Base-by-base conservation (phyloP, 2,329 filamentous ascomycete species). In the Biscogniauxia marginata region DNA sequence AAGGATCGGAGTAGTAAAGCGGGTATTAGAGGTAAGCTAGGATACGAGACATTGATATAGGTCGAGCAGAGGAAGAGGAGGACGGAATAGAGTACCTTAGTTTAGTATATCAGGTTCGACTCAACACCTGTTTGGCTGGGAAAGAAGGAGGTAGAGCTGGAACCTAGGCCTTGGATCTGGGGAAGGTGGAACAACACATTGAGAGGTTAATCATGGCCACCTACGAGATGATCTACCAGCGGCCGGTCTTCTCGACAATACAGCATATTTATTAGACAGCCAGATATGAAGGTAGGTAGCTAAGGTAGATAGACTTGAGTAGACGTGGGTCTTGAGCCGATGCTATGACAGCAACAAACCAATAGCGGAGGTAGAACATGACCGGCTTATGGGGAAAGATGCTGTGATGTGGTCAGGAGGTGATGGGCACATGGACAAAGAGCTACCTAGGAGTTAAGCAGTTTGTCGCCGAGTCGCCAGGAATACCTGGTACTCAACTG, bases 371-470 rank as follows among this genome's bases (percentile, higher is more conserved):
- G 13, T n/a, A 20, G 24, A 18, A 52, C 20, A 52, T 46, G 21
- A 6, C 11, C 48, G 19, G 43, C 52, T 6, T 16, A 46, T 18
- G 53, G 6, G 24, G 55, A 18, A 23, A 34, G 11, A 43, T 51
- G 44, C 49, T 21, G 49, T 20, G 30, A 44, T 21, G n/a, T n/a
- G 19, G 39, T 13, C 34, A 52, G 11, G 39, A 25, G 49, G 30
- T 44, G 21, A 24, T 46, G 30, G 48, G 49, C 49, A 52, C 49
- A 45, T 52, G 49, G 16, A 52, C 49, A 22, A 21, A 43, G 22
- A n/a, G n/a, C n/a, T n/a, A n/a, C n/a, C n/a, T n/a, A n/a, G n/a
- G n/a, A n/a, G n/a, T n/a, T n/a, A n/a, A n/a, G n/a, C 22, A 30
- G 34, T 2, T 34, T 30, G 48, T 23, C 48, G 48, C 48, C 48